These are phyloP conservation scores for Trametes versicolor DNA, from an alignment of 1,284 basidiomycete genomes.

Conservation along the genomic window DNA sequence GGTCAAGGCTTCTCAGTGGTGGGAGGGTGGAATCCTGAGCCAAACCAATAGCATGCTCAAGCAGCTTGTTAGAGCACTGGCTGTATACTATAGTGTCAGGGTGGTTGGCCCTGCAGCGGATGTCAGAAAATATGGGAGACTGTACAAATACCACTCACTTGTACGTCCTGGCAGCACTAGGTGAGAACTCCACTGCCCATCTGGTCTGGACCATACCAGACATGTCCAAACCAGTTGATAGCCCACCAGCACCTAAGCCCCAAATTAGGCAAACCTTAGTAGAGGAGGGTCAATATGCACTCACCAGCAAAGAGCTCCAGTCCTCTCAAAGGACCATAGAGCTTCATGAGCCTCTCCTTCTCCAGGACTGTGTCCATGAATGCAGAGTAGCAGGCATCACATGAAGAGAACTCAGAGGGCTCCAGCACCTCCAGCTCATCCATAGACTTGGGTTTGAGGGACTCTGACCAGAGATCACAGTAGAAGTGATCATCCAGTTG, in stretches of 20 bases:
- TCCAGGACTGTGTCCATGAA: slow-evolving; percentile 43
- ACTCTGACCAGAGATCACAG: slow-evolving; percentile 48
- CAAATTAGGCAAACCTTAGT: neutral
- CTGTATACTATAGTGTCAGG: slow-evolving; percentile 66
- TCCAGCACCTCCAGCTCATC: slow-evolving; percentile 39
- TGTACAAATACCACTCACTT: slow-evolving; percentile 50
- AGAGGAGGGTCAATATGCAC: slow-evolving; percentile 10
- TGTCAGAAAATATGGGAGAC: neutral
- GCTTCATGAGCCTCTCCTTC: slow-evolving; percentile 44
- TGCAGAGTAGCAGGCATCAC: slow-evolving; percentile 11
- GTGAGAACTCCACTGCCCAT: slow-evolving; percentile 73
- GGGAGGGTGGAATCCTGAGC: slow-evolving; percentile 50
- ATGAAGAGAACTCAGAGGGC: slow-evolving; percentile 7
- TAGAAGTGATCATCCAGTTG: slow-evolving; percentile 64
- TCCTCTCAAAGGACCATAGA: slow-evolving; percentile 57
- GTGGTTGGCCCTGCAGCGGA: slow-evolving; percentile 62
- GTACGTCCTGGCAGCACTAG: slow-evolving; percentile 70
- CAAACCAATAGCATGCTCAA: slow-evolving; percentile 64
- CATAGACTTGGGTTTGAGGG: slow-evolving; percentile 30
- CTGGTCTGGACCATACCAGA: slow-evolving; percentile 67
- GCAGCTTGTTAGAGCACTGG: slow-evolving; percentile 67
- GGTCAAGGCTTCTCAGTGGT: slow-evolving; percentile 50
- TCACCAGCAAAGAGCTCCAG: slow-evolving; percentile 74
- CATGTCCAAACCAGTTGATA: slow-evolving; percentile 69
- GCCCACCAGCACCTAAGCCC: slow-evolving; percentile 69